Base-by-base conservation (phyloP, 768 basidiomycete species). In the Tylopilus subfusipes region DNA sequence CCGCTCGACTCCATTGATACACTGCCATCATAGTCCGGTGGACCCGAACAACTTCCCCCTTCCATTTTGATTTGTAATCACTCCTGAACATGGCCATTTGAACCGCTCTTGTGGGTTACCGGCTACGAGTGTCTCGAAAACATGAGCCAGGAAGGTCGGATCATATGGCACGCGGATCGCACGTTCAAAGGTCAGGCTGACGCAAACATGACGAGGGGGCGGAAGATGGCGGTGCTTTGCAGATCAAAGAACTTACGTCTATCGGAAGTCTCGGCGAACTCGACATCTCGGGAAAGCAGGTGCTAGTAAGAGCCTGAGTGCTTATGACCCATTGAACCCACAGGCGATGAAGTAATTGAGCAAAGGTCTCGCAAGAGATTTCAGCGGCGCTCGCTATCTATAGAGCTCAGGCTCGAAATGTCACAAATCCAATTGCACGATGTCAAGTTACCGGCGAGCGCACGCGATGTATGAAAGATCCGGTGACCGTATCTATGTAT, bases 391-490 rank as follows among this genome's bases (percentile, higher is more conserved):
- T 42, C 19, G 48, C 30, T 40, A 43, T 31, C 33, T 45, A 18
- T 24, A 43, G 34, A 34, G 21, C 48, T 30, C 47, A 30, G 10
- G 21, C 29, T 31, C 36, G 27, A 54, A 54, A 55, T 42, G 51
- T 29, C 38, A 27, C 53, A 53, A 42, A 54, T 56, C 46, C 30
- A 45, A 53, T 47, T 53, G 48, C 39, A 42, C 25, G 48, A 65
- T 53, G 52, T 49, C 59, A 56, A 43, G 57, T 54, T 45, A n/a
- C 62, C 55, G 56, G 31, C 6, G 52, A 59, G 54, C 51, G 30
- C 53, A 58, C 59, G 61, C 56, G 65, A 55, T 55, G 58, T 18
- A 36, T 22, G 42, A 51, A 59, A 57, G 64, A 67, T 67, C 64
- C 65, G 65, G 42, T 45, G 48, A 59, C 46, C 63, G 42, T 65